phyloP scores from a whole-genome alignment of 1,284 basidiomycete genomes.

The Fomitopsis schrenkii region DNA sequence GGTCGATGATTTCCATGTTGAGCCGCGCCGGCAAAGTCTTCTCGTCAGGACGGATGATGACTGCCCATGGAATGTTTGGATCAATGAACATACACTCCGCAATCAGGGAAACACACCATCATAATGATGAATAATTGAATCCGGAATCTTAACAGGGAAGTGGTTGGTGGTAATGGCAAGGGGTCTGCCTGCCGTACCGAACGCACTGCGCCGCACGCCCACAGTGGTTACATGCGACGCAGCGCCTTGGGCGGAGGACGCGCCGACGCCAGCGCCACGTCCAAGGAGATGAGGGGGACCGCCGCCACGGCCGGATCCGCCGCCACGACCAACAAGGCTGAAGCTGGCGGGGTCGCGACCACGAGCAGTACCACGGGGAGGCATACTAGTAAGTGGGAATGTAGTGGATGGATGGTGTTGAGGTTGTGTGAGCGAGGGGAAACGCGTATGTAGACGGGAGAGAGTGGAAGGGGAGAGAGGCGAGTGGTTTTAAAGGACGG shows the following conservation, averaged over 20 bases:
- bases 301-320: slow-evolving; percentile 11
- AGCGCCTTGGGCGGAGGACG: slow-evolving; percentile 26
- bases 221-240: slow-evolving; percentile 45
- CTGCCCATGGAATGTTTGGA: not conserved
- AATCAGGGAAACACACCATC: slow-evolving; percentile 50
- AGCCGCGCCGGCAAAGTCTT: slow-evolving; percentile 59
- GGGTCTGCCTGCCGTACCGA: slow-evolving; percentile 50
- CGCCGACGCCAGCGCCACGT: slow-evolving; percentile 27
- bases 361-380: slow-evolving; percentile 31
- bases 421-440: not conserved
- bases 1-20: slow-evolving; percentile 63
- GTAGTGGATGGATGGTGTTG: not conserved
- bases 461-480: not conserved
- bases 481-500: not conserved
- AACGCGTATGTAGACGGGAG: not conserved
- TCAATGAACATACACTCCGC: not conserved
- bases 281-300: slow-evolving; percentile 19
- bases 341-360: slow-evolving; percentile 22
- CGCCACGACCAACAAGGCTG: slow-evolving; percentile 12
- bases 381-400: slow-evolving; percentile 25
- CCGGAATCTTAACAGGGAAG: slow-evolving; percentile 55
- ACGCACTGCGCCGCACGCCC: slow-evolving; percentile 62
- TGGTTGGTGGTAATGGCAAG: slow-evolving; percentile 62
- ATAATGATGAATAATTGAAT: slow-evolving; percentile 65
- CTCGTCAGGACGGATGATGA: slow-evolving; percentile 59